Base-by-base conservation (phyloP, 148 eudicot species). In the Persicaria tinctoria region DNA sequence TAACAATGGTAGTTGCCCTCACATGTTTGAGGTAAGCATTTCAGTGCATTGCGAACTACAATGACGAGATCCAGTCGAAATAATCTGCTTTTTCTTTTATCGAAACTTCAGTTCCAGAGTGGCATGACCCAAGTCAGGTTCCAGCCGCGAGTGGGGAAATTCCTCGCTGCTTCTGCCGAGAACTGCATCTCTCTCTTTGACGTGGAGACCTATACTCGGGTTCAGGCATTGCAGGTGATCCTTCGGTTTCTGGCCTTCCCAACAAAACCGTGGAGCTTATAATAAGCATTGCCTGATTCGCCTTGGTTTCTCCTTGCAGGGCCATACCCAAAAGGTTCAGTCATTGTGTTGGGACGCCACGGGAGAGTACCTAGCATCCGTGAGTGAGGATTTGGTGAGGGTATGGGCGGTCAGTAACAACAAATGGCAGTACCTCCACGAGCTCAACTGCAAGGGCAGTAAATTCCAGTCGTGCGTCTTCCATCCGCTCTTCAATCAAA, bases 101-200 rank as follows among this genome's bases (percentile, higher is more conserved):
- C 6, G 32, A 70, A 51, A 14, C 76, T 10, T 46, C 57, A 76
- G 66, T 78, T 62, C 27, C 76, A 84, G 87, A 82, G 80, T 63
- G 87, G 80, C 72, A 84, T 76, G 68, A 81, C 82, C 48, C 84
- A 81, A 73, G 83, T 84, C 47, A 79, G 87, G 63, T 84, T 82
- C 64, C 87, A 84, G 79, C 84, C 87, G 18, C 80, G 74, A 53
- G 74, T 57, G 68, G 87, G 75, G 16, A 84, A 82, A 76, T 82
- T 66, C 78, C 83, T 84, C 48, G 87, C 95, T 23, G 95, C 95
- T 45, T 88, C 91, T 76, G 87, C 90, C 49, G 97, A 88, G 72
- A 88, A 85, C 83, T 80, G 83, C 75, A 86, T 92, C 32, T 92
- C 97, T 17, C 83, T 92, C 77, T 72, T 90, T 41, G 97, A 92